Percentiles rank a stretch among this genome's conserved stretches.
Conservation (phyloP, 1,139 yeast species). For the Candida tunisiensis region DNA sequence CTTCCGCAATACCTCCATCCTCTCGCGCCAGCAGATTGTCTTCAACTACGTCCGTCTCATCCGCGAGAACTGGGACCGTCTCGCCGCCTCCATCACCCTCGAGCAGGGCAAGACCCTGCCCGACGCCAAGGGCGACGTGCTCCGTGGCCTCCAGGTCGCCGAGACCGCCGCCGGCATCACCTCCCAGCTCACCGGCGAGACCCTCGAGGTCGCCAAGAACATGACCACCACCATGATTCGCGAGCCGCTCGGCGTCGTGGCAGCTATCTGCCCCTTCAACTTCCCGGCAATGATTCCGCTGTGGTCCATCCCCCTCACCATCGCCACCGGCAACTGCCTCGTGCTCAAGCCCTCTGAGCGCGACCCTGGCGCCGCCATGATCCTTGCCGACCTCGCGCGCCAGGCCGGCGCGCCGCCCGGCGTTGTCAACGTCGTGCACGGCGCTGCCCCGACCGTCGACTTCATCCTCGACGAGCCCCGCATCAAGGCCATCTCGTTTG, state of each 20-base stretch:
- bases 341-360: constrained; percentile 67
- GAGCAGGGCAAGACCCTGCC: constrained; percentile 73
- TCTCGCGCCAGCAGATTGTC: constrained; percentile 61
- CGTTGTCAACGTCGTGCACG: constrained; percentile 59
- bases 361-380: constrained; percentile 63
- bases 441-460: constrained; percentile 61
- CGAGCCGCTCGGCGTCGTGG: constrained; percentile 46
- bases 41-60: constrained; percentile 56
- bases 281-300: constrained; percentile 81
- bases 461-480: constrained; percentile 60
- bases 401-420: constrained; percentile 75
- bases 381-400: constrained; percentile 55
- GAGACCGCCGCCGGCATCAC: constrained; percentile 39
- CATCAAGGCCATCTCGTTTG: constrained; percentile 64
- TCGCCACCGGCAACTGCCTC: constrained; percentile 67
- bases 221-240: constrained; percentile 73
- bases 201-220: constrained; percentile 53
- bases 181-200: constrained; percentile 47
- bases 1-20: constrained; percentile 43
- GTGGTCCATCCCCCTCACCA: constrained; percentile 63
- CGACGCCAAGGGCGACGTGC: constrained; percentile 67
- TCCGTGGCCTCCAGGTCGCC: constrained; percentile 70
- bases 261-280: constrained; percentile 60
- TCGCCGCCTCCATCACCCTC: constrained; percentile 55
- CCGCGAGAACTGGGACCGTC: constrained; percentile 50